Conservation (phyloP, 164 flowering plant species). For the Sextonia rubra region DNA sequence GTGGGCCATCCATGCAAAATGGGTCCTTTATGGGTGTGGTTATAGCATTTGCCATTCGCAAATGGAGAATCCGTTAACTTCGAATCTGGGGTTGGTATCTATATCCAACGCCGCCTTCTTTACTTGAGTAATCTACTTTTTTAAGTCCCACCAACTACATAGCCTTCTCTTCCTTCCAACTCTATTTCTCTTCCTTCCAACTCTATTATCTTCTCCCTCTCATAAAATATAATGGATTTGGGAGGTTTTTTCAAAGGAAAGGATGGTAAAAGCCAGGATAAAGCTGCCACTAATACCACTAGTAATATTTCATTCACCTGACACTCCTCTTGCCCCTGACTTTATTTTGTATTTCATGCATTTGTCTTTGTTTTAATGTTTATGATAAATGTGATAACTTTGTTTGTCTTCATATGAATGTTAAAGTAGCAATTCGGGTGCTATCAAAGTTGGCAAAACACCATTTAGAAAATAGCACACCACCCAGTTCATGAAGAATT, state of each 20-base stretch:
- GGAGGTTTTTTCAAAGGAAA: neutral
- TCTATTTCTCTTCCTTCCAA: neutral
- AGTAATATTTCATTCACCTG: neutral
- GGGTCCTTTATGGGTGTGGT: neutral
- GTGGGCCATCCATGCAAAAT: no score
- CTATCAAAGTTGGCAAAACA: no score
- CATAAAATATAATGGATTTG: neutral
- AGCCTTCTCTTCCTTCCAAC: neutral
- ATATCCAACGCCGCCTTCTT: constrained; percentile 63
- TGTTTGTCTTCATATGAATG: no score
- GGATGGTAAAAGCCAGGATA: neutral
- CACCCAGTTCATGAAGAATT: no score
- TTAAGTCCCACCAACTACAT: neutral
- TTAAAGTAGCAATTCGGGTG: no score
- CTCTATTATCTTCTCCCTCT: no score
- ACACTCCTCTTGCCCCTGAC: no score
- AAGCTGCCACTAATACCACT: neutral
- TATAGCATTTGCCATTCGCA: neutral
- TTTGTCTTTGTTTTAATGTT: neutral
- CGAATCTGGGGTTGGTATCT: constrained; percentile 95
- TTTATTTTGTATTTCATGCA: neutral
- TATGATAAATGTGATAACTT: no score
- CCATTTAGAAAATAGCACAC: no score
- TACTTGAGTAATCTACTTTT: constrained; percentile 48
- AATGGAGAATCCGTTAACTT: constrained; percentile 75